Conservation (phyloP, 208 protist genomes). For the Trypanosoma scelopori region DNA sequence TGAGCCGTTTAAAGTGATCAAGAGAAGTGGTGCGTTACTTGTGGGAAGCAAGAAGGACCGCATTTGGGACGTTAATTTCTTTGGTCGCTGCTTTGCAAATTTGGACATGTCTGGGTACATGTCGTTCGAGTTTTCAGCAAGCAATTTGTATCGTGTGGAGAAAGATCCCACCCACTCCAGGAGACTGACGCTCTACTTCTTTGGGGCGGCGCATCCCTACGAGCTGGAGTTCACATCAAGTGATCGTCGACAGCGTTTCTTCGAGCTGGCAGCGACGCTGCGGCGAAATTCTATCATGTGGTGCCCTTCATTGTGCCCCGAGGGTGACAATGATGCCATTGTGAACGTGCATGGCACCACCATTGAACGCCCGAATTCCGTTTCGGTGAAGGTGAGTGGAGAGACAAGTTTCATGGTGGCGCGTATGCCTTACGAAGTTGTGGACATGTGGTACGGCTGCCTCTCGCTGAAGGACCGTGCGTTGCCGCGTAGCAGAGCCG, state of each 20-base stretch:
- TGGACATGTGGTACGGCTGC: slow-evolving; percentile 80
- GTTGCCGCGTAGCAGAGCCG: slow-evolving; percentile 47
- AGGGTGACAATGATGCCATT: slow-evolving; percentile 54
- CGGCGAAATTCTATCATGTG: slow-evolving; percentile 73
- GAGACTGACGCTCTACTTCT: slow-evolving; percentile 69
- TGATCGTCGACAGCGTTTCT: slow-evolving; percentile 58
- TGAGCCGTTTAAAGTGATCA: slow-evolving; percentile 63
- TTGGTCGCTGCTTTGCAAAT: slow-evolving; percentile 50
- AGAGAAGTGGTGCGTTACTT: slow-evolving; percentile 35
- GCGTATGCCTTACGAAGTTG: slow-evolving; percentile 78
- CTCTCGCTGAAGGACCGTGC: slow-evolving; percentile 58
- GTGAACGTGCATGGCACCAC: slow-evolving; percentile 74
- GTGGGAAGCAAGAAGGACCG: slow-evolving; percentile 44
- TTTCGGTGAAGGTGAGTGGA: slow-evolving; percentile 32
- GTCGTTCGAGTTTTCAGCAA: slow-evolving; percentile 42
- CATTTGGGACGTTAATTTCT: slow-evolving; percentile 75
- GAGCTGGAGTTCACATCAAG: slow-evolving; percentile 62
- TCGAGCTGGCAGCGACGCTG: slow-evolving; percentile 65
- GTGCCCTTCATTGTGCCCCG: slow-evolving; percentile 63
- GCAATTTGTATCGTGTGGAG: slow-evolving; percentile 70
- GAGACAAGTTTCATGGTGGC: slow-evolving; percentile 61
- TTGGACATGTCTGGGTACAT: slow-evolving; percentile 50
- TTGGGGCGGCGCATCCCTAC: slow-evolving; percentile 69
- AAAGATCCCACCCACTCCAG: slow-evolving; percentile 38
- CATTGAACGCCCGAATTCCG: slow-evolving; percentile 44